Conservation (phyloP, 2,329 filamentous ascomycete genomes). For the Geoglossum cookeanum region DNA sequence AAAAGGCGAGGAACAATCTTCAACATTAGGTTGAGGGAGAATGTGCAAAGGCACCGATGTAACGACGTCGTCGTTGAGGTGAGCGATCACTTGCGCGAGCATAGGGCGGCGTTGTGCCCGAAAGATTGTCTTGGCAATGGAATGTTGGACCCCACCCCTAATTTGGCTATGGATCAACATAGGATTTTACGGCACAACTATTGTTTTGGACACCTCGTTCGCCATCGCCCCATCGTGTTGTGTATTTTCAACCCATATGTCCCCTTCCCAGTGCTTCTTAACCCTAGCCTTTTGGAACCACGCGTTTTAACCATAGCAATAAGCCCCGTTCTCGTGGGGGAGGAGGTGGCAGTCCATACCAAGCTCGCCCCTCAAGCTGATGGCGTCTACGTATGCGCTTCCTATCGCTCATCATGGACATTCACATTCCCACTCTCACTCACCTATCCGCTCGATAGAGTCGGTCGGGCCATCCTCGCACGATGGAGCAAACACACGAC, state of each 20-base stretch:
- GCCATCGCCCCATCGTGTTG: neutral
- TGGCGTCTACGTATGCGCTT: conserved; percentile 28
- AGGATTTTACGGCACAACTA: neutral
- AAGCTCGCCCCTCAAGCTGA: conserved; percentile 8
- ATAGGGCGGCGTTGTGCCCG: too few relatives aligned
- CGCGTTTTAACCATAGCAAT: neutral
- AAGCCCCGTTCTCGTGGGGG: neutral
- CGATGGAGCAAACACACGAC: neutral
- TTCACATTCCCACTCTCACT: conserved; percentile 13
- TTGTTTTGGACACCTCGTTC: neutral
- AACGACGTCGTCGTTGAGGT: too few relatives aligned
- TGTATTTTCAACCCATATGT: neutral
- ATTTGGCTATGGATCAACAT: neutral
- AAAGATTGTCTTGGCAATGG: too few relatives aligned
- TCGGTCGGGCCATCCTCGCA: neutral
- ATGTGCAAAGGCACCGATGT: too few relatives aligned
- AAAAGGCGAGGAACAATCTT: too few relatives aligned
- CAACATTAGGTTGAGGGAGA: too few relatives aligned
- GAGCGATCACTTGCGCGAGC: too few relatives aligned
- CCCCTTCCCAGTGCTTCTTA: neutral
- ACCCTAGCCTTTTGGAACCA: neutral
- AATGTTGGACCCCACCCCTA: neutral
- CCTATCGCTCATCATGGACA: conserved; percentile 16
- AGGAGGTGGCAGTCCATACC: neutral
- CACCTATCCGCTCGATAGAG: conserved; percentile 12